Conservation (phyloP, 768 basidiomycete genomes). For the Ramaria sp. region DNA sequence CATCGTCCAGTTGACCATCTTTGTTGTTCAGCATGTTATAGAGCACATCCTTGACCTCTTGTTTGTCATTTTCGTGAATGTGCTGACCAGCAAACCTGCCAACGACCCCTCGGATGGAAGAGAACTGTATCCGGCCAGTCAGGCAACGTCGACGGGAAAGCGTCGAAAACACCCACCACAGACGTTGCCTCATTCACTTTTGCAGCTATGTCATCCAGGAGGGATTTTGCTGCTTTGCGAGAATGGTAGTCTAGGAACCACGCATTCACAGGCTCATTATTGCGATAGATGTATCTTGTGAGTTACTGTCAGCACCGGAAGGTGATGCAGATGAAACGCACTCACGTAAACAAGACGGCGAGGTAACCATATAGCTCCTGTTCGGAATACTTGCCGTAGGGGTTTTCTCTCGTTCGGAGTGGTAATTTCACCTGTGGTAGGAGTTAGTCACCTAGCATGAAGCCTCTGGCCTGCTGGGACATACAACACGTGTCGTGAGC, state of each 20-base stretch:
- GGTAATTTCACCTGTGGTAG: conserved; percentile 51
- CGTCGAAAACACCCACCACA: conserved; percentile 10
- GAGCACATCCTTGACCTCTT: conserved; percentile 31
- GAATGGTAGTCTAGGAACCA: conserved; percentile 45
- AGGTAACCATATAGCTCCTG: conserved; percentile 52
- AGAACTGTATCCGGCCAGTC: not conserved
- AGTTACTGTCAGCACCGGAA: not conserved
- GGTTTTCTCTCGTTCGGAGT: conserved; percentile 46
- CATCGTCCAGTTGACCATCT: conserved; percentile 23
- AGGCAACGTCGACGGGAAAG: not conserved
- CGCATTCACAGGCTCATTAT: conserved; percentile 48
- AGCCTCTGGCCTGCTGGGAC: conserved; percentile 15
- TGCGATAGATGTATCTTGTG: conserved; percentile 67
- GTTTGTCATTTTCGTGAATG: conserved; percentile 22
- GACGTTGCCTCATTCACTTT: conserved; percentile 39
- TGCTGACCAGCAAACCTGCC: not conserved
- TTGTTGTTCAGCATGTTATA: conserved; percentile 47
- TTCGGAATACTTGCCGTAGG: conserved; percentile 52
- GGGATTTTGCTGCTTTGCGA: conserved; percentile 38
- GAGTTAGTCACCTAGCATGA: not conserved
- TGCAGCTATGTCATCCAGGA: conserved; percentile 46
- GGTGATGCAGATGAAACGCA: not conserved
- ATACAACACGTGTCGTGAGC: conserved; percentile 58
- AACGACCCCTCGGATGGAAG: conserved; percentile 1
- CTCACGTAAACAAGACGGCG: conserved; percentile 62